Conservation (phyloP, 2,329 filamentous ascomycete genomes). For the Phoma sp. region DNA sequence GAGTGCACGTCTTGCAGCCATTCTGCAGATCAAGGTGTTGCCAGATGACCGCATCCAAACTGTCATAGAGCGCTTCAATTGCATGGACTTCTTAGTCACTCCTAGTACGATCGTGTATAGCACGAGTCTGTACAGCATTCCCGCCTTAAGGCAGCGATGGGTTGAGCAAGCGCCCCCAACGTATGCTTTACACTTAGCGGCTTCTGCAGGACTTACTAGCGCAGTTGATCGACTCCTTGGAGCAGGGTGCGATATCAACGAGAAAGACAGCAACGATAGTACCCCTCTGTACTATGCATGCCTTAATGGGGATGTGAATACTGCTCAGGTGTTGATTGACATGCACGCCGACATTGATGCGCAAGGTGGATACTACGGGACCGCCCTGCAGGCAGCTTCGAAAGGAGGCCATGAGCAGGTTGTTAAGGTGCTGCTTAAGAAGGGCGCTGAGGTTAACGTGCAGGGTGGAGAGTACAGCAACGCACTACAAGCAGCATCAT, state of each 20-base stretch:
- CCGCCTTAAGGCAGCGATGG: constrained; percentile 13
- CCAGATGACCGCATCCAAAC: not conserved
- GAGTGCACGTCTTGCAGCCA: constrained; percentile 16
- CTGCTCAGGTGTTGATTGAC: not conserved
- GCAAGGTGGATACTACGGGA: too few relatives aligned
- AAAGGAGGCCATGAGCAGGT: too few relatives aligned
- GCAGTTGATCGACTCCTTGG: constrained; percentile 15
- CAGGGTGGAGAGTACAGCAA: too few relatives aligned
- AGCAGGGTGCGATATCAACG: constrained; percentile 11
- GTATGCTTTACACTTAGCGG: constrained; percentile 23
- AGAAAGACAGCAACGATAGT: constrained; percentile 12
- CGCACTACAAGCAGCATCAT: too few relatives aligned
- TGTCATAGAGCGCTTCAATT: constrained; percentile 7
- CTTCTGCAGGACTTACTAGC: constrained; percentile 14
- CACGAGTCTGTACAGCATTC: constrained; percentile 21
- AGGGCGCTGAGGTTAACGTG: too few relatives aligned
- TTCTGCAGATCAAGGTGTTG: constrained; percentile 20
- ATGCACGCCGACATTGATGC: too few relatives aligned
- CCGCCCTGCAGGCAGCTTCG: too few relatives aligned
- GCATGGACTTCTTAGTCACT: constrained; percentile 16
- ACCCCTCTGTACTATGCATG: constrained; percentile 16
- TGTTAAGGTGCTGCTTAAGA: too few relatives aligned
- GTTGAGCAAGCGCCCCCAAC: constrained; percentile 8
- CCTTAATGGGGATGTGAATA: not conserved
- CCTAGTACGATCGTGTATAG: constrained; percentile 23